A percentile compares a stretch with the other conserved stretches of the same genome.
Evolutionary conservation across 106 monocot genomes (phyloP).

Genomic region (Vanilla planifolia): DNA sequence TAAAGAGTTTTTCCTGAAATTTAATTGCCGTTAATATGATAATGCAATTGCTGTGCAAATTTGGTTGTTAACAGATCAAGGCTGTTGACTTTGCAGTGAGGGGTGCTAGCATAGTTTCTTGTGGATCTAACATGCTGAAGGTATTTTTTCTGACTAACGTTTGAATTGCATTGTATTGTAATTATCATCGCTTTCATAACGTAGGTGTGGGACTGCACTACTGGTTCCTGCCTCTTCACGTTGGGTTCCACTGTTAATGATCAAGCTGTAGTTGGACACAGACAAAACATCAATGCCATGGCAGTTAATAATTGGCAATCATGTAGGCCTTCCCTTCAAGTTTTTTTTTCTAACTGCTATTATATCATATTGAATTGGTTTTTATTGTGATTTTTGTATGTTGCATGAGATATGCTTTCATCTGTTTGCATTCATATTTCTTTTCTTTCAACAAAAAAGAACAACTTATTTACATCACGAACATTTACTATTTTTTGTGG

Average conservation of each 20-base stretch:
- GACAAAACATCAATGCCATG: slow-evolving; percentile 75
- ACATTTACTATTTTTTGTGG: no score
- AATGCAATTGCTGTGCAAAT: not conserved
- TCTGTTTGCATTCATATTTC: not conserved
- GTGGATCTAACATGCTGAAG: slow-evolving; percentile 77
- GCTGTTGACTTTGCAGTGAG: slow-evolving; percentile 80
- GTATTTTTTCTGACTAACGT: slow-evolving; percentile 19
- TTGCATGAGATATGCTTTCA: not conserved
- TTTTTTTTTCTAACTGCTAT: not conserved
- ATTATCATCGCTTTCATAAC: not conserved
- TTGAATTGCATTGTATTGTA: not conserved
- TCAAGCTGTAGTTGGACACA: slow-evolving; percentile 48
- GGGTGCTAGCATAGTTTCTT: slow-evolving; percentile 88
- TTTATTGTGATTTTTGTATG: not conserved
- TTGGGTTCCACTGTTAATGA: slow-evolving; percentile 46
- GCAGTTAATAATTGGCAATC: slow-evolving; percentile 85
- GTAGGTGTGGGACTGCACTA: slow-evolving; percentile 90
- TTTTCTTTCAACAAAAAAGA: not conserved
- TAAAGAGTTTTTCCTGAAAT: not conserved
- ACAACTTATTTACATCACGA: no score
- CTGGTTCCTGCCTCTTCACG: slow-evolving; percentile 87
- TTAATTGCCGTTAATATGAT: not conserved
- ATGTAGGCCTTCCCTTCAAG: slow-evolving; percentile 32
- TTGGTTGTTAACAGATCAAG: slow-evolving; percentile 45
- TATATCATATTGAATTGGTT: not conserved